phyloP scores from a whole-genome alignment of 345 rosid genomes.

The Gossypium thurberi region DNA sequence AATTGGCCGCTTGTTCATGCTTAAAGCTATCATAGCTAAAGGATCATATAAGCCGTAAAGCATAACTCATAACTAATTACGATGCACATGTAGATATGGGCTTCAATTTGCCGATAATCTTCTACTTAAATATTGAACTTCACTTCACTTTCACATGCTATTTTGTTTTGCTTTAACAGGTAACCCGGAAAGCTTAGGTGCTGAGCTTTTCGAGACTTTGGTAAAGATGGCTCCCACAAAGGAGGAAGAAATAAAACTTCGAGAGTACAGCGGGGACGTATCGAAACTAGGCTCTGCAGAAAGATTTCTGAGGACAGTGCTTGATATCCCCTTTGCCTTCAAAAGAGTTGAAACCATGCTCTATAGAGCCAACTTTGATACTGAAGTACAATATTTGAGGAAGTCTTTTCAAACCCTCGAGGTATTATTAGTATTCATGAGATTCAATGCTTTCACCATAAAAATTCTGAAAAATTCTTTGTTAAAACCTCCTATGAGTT shows the following conservation, averaged over 20 bases:
- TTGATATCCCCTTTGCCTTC: conserved; percentile 86
- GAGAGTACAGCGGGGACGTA: conserved; percentile 64
- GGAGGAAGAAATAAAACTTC: conserved; percentile 92
- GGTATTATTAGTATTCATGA: conserved; percentile 37
- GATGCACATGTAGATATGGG: background rate
- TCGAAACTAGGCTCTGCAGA: conserved; percentile 87
- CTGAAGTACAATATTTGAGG: conserved; percentile 78
- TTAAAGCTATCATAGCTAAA: background rate
- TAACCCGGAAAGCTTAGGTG: conserved; percentile 77
- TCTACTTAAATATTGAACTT: conserved; percentile 2
- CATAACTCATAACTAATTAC: background rate
- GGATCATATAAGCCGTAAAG: background rate
- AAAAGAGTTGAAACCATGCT: conserved; percentile 96
- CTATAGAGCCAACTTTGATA: conserved; percentile 86
- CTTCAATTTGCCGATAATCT: background rate
- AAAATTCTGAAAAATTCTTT: background rate
- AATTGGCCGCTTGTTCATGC: background rate
- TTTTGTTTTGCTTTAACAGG: conserved; percentile 44
- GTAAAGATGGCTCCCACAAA: conserved; percentile 98
- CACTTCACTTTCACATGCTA: conserved; percentile 8
- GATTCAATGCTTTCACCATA: background rate
- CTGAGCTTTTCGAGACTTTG: conserved; percentile 87
- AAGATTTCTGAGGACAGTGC: conserved; percentile 77
- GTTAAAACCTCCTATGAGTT: background rate
- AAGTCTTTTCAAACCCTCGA: conserved; percentile 84